Base-by-base conservation (phyloP, 2,329 filamentous ascomycete species). In the Claviceps africana region DNA sequence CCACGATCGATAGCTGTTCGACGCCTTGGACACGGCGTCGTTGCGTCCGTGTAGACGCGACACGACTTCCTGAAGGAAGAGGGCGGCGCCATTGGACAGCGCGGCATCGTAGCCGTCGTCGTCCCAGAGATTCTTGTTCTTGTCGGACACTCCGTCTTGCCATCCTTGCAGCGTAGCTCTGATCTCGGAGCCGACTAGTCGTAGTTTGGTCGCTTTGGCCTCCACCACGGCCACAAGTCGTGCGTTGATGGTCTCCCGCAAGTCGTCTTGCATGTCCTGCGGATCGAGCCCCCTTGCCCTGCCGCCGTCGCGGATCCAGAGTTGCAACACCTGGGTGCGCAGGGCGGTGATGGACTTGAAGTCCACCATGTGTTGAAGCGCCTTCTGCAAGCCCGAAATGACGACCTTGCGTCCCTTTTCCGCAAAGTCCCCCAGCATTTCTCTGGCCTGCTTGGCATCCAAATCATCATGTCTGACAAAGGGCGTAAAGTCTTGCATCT, bases 391-490 rank as follows among this genome's bases (percentile, higher is more conserved):
- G 0, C 83, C 83, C n/a, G 75, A 66, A 1, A 86, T 64, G 51
- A 88, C 69, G 8, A 76, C 72, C 45, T 77, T 69, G 19, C 79
- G 77, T 1, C 81, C 81, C 49, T 75, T 73, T 49, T 73, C 73
- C 0, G 81, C 80, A 85, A 86, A 90, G 30, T 63, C 64, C 22
- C 74, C 74, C 15, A 88, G 73, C 65, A 79, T 79, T 2, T 79
- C 76, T 43, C 76, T 74, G 1, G 79, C 78, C 55, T 81, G 76
- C 25, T 72, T 67, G 21, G 76, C 79, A 25, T 82, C 77, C 4
- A 87, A 66, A 57, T 93, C 86, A 57, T 90, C 87, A 59, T 94
- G 83, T 31, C 86, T 82, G 37, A 94, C 86, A 70, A 88, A 95
- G 0, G 90, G 90, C 1, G 83, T 91, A 63, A 94, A 96, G 57